A percentile compares a stretch with the other conserved stretches of the same genome.
Evolutionary conservation across 345 rosid species (phyloP).

Genomic region (Combretum micranthum): DNA sequence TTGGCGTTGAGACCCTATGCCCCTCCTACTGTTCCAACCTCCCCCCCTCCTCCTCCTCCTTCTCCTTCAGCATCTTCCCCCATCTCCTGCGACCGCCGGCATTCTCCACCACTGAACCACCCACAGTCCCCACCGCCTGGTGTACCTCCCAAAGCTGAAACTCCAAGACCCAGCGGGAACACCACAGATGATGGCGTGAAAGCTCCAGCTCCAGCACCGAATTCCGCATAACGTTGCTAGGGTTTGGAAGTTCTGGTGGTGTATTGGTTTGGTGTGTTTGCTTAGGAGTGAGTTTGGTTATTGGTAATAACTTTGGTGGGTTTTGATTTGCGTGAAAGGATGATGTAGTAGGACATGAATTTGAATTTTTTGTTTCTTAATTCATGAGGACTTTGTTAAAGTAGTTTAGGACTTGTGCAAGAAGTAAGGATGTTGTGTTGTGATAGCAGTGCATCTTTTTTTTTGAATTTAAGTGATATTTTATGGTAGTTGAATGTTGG

Average conservation of each 20-base stretch:
- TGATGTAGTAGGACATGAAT: background rate
- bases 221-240: slow-evolving; percentile 3
- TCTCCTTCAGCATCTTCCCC: slow-evolving; percentile 7
- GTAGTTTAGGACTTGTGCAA: too few relatives aligned
- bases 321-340: slow-evolving; percentile 4
- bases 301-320: slow-evolving; percentile 20
- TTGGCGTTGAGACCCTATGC: slow-evolving; percentile 39
- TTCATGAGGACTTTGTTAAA: too few relatives aligned
- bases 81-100: slow-evolving; percentile 3
- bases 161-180: too few relatives aligned
- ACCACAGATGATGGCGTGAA: too few relatives aligned
- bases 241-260: slow-evolving; percentile 6
- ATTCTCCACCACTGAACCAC: slow-evolving; percentile 9
- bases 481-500: too few relatives aligned
- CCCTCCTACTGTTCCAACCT: slow-evolving; percentile 18
- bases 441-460: too few relatives aligned
- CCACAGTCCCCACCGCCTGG: background rate
- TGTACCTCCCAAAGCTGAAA: too few relatives aligned
- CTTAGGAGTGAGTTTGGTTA: slow-evolving; percentile 11
- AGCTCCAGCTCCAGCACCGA: too few relatives aligned
- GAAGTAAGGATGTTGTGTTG: too few relatives aligned
- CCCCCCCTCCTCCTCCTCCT: slow-evolving; percentile 18
- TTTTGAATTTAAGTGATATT: too few relatives aligned
- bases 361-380: too few relatives aligned
- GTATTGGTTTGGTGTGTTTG: slow-evolving; percentile 13